Evolutionary conservation across 176 grass and related monocot genomes (phyloP), one percentile per base, ranked within the genome.

Genomic region (Echinochloa phyllopogon): DNA sequence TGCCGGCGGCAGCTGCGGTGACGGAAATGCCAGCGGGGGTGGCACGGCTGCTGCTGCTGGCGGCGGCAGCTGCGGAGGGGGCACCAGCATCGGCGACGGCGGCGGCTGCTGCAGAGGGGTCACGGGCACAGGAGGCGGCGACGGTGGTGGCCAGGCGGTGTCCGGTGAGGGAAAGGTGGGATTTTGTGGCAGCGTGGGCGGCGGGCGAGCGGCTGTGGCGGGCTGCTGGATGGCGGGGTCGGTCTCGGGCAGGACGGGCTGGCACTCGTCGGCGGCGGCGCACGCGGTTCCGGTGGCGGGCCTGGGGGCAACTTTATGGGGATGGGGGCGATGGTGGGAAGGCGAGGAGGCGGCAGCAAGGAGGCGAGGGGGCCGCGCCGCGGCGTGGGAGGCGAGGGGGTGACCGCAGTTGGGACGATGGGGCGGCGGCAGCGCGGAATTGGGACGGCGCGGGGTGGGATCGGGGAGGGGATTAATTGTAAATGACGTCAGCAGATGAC

Each of bases 171-270:
- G 83, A 55, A 84, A 85, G 64, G 42, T 39, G 24, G 71, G 77
- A 82, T 72, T 65, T 64, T 82, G 83, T 36, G 45, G 40, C 63
- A 70, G 66, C 16, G 55, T 62, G n/a, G 84, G 79, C 21, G 62
- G 82, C 8, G 74, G 81, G 0, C 23, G 47, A 4, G 66, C 66
- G 14, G 86, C 79, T 8, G 63, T 55, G 18, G 79, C 69, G 4
- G 85, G 76, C 60, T 73, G 79, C 6, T 58, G 58, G 38, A 63
- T 20, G 38, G 65, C 42, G n/a, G 66, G 68, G 27, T 58, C 41
- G n/a, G 76, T 44, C 18, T 51, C n/a, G 0, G 90, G 90, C 72
- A 84, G 71, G 86, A 82, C 27, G 36, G 82, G 90, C 48, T 76
- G 82, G 78, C 83, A 85, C 39, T 45, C 59, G 18, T 25, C 82